phyloP scores from a whole-genome alignment of 352 stramenopile genomes.

The Phytophthora fragariaefolia region DNA sequence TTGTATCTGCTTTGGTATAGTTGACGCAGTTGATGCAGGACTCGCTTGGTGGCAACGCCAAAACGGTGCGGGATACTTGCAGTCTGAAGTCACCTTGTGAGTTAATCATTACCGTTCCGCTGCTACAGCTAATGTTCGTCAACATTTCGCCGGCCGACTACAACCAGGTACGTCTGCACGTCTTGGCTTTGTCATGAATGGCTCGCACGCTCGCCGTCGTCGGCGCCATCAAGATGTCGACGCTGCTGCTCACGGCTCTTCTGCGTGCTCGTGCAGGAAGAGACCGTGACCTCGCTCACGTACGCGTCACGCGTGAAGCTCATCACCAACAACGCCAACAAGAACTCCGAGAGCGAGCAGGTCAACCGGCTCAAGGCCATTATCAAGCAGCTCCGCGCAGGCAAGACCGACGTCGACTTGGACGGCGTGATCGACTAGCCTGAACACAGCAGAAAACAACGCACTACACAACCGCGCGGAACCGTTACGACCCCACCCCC shows the following conservation, averaged over 20 bases:
- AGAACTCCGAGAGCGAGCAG: constrained; percentile 85
- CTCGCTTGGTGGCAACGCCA: constrained; percentile 93
- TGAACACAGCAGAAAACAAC: constrained; percentile 2
- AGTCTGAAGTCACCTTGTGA: no score
- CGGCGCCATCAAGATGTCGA: constrained; percentile 5
- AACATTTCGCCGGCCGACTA: constrained; percentile 91
- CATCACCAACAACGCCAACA: constrained; percentile 90
- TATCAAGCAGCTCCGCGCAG: constrained; percentile 78
- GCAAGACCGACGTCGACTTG: constrained; percentile 73
- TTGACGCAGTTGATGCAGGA: constrained; percentile 94
- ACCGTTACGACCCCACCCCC: neutral
- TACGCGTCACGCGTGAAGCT: constrained; percentile 89
- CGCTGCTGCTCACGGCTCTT: constrained; percentile 2
- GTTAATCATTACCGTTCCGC: no score
- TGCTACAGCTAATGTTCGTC: constrained; percentile 87
- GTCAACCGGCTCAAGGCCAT: constrained; percentile 85
- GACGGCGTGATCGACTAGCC: constrained; percentile 64
- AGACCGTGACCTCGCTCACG: constrained; percentile 83
- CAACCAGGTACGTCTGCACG: constrained; percentile 63
- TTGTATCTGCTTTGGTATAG: constrained; percentile 25
- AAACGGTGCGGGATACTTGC: constrained; percentile 73
- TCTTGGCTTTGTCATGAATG: constrained; percentile 30
- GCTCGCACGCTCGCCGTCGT: neutral
- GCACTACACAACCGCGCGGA: neutral
- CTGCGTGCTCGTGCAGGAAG: constrained; percentile 48